These are phyloP conservation scores for Hypoxylon intermedium DNA, from an alignment of 495 filamentous ascomycete species.

Conservation along the genomic window DNA sequence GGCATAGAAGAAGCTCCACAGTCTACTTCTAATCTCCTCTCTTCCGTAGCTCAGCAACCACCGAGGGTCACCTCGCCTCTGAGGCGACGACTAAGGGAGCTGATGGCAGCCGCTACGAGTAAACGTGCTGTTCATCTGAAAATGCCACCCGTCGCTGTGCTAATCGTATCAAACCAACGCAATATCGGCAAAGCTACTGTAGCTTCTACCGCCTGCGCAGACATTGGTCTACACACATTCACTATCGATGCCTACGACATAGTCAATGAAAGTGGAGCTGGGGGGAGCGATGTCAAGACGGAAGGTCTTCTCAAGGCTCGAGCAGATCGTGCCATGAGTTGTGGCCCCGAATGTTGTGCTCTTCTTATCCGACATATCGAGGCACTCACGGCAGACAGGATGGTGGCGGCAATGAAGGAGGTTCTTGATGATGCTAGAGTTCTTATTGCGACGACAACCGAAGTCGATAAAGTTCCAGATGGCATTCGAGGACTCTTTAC, in stretches of 20 bases:
- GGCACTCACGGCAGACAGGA: conserved; percentile 86
- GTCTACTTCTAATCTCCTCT: conserved; percentile 45
- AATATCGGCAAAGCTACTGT: conserved; percentile 87
- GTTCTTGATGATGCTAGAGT: conserved; percentile 76
- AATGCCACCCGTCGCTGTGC: conserved; percentile 85
- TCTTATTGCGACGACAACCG: conserved; percentile 89
- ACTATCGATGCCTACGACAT: conserved; percentile 92
- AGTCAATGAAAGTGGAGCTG: conserved; percentile 82
- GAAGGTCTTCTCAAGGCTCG: conserved; percentile 87
- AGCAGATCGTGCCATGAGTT: conserved; percentile 85
- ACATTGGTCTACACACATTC: conserved; percentile 90
- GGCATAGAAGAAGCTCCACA: conserved; percentile 66
- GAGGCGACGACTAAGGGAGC: conserved; percentile 78
- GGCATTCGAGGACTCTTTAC: conserved; percentile 89
- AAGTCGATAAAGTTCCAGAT: conserved; percentile 91
- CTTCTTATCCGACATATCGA: conserved; percentile 88
- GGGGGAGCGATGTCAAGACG: conserved; percentile 89
- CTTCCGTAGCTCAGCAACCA: conserved; percentile 41
- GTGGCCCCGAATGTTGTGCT: conserved; percentile 82
- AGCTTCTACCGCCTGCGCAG: conserved; percentile 77
- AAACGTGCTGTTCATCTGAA: conserved; percentile 83
- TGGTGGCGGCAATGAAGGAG: conserved; percentile 81
- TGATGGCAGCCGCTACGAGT: conserved; percentile 87
- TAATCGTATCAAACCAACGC: conserved; percentile 87
- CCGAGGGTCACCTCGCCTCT: conserved; percentile 66